Percentiles rank a stretch among this genome's conserved stretches.
These are phyloP conservation scores for Talaromyces piceae DNA, from an alignment of 2,329 filamentous ascomycete species.

Conservation along the genomic window DNA sequence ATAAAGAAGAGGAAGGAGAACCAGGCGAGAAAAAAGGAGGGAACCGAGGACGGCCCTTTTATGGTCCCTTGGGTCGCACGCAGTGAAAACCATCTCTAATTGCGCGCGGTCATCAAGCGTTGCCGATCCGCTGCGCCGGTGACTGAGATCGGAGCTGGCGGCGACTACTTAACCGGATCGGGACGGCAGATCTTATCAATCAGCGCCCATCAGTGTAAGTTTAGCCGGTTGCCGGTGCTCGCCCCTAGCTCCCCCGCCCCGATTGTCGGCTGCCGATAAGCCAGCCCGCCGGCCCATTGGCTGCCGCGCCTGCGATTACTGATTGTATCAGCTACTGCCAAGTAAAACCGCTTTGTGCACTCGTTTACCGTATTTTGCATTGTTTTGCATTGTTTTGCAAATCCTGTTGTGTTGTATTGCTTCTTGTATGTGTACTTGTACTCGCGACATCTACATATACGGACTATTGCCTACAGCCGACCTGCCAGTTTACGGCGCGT, in stretches of 20 bases:
- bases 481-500: conserved; percentile 8
- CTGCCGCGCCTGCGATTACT: background rate
- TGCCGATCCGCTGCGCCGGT: background rate
- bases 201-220: too few relatives aligned
- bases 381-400: background rate
- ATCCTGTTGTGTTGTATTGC: too few relatives aligned
- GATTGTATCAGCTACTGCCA: background rate
- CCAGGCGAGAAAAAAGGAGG: background rate
- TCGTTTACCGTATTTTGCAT: background rate
- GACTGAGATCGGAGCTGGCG: background rate
- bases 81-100: too few relatives aligned
- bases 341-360: background rate
- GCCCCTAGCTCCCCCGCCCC: background rate
- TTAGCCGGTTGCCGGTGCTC: background rate
- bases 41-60: background rate
- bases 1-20: background rate
- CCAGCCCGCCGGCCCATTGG: background rate
- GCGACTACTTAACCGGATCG: too few relatives aligned
- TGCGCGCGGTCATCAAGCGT: too few relatives aligned
- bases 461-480: background rate
- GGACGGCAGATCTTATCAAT: background rate
- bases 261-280: background rate
- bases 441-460: background rate
- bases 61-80: too few relatives aligned
- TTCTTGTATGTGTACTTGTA: background rate